phyloP scores from a whole-genome alignment of 2,329 filamentous ascomycete species.

The Colletotrichum limetticola region DNA sequence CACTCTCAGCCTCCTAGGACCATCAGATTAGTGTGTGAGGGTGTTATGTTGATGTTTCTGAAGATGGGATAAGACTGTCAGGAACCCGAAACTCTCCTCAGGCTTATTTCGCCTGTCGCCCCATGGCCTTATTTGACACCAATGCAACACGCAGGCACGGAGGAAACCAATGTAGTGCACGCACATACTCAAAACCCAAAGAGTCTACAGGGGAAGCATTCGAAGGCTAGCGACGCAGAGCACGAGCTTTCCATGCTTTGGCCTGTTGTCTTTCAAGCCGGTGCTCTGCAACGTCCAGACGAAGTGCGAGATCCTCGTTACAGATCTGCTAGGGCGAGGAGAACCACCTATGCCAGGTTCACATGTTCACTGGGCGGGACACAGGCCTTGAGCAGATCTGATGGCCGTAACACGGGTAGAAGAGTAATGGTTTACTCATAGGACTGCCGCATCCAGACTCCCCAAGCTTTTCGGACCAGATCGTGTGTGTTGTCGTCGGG shows the following conservation, averaged over 20 bases:
- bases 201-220: background rate
- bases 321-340: background rate
- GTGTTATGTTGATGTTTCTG: slow-evolving; percentile 22
- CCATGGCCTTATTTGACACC: background rate
- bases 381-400: background rate
- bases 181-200: background rate
- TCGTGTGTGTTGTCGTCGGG: background rate
- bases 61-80: slow-evolving; percentile 27
- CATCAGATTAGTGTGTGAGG: background rate
- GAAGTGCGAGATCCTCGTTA: background rate
- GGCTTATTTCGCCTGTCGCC: background rate
- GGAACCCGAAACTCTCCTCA: slow-evolving; percentile 8
- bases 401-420: background rate
- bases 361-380: background rate
- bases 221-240: background rate
- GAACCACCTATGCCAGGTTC: background rate
- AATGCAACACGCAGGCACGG: slow-evolving; percentile 1
- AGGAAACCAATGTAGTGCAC: slow-evolving; percentile 4
- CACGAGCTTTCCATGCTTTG: slow-evolving; percentile 3
- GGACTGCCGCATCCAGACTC: background rate
- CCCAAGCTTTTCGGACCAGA: background rate
- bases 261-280: too few relatives aligned
- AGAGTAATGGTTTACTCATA: background rate
- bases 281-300: background rate
- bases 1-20: background rate